Percentiles rank a stretch among this genome's conserved stretches.
phyloP scores from a whole-genome alignment of 78 protist genomes.

The Dictyostelium firmibasis region DNA sequence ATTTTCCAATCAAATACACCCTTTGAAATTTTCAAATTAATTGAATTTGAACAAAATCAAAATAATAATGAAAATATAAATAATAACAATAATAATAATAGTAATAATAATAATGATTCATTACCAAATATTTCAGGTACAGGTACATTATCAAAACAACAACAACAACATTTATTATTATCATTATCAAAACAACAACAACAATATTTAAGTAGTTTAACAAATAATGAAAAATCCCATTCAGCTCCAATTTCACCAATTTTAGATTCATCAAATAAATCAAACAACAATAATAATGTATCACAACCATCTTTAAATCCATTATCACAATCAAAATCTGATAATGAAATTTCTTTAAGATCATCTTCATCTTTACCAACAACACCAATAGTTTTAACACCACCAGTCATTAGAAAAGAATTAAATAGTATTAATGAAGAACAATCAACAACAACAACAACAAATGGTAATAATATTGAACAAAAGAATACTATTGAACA shows the following conservation, averaged over 20 bases:
- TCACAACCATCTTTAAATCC: not conserved
- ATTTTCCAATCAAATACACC: slow-evolving; percentile 72
- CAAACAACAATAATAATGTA: not conserved
- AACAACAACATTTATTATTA: not conserved
- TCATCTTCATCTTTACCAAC: slow-evolving; percentile 54
- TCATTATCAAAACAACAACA: slow-evolving; percentile 5
- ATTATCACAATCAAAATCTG: slow-evolving; percentile 3
- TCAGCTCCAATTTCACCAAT: slow-evolving; percentile 75
- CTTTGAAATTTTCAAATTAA: slow-evolving; percentile 36
- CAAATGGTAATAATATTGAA: not conserved
- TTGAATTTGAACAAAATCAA: not conserved
- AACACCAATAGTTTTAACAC: slow-evolving; percentile 45
- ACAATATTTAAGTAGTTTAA: not conserved
- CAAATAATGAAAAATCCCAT: not conserved
- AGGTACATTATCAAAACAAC: not conserved
- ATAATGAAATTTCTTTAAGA: not conserved
- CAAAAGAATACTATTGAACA: not conserved
- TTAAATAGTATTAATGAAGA: slow-evolving; percentile 1
- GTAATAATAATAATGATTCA: not conserved
- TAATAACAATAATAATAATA: not conserved
- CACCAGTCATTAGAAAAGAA: slow-evolving; percentile 34
- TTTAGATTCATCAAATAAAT: not conserved
- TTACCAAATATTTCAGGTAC: not conserved
- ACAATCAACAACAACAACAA: not conserved
- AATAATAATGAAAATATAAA: not conserved